Base-by-base conservation (phyloP, 768 basidiomycete species). In the Crepidotus variabilis region DNA sequence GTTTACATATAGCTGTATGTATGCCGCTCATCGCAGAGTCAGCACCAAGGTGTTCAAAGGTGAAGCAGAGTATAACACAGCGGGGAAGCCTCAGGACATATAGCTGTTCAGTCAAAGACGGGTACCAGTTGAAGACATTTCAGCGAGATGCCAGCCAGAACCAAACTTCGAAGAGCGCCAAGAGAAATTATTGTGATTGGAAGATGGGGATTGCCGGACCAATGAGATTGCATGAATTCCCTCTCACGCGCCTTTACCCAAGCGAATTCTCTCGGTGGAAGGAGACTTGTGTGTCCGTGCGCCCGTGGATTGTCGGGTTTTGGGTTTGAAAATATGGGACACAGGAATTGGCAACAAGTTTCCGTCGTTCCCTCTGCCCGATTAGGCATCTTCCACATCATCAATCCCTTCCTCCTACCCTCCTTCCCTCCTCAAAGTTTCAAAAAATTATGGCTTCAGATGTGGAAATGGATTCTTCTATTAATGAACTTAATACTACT, bases 161-260 rank as follows among this genome's bases (percentile, higher is more conserved):
- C 28, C 28, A 28, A 28, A 28, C 28, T 28, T 28, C 39, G 39
- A 43, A 14, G 39, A 43, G 39, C 39, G 39, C 39, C 39, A 43
- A 43, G 39, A 43, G 5, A 36, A 4, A 4, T 28, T 28, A 3
- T 14, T 79, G 13, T 36, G 16, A 39, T 52, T 65, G 69, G 72
- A 72, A 71, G 71, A 72, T 72, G 73, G 73, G 58, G 69, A 70
- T 60, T 48, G 71, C 73, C 72, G 73, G 63, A 59, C 73, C 73
- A 74, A 74, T 74, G 47, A 62, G 63, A 65, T 54, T 0, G 57
- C 50, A n/a, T 13, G 47, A 66, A 64, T 60, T 14, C 49, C 33
- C 50, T 61, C 59, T 59, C 60, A 65, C 67, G 69, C 68, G 67
- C 61, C 57, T 28, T 32, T 14, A 47, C 45, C 28, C 21, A 36